These are phyloP conservation scores for Musa schizocarpa DNA, from an alignment of 176 grass and related monocot species.

Conservation along the genomic window DNA sequence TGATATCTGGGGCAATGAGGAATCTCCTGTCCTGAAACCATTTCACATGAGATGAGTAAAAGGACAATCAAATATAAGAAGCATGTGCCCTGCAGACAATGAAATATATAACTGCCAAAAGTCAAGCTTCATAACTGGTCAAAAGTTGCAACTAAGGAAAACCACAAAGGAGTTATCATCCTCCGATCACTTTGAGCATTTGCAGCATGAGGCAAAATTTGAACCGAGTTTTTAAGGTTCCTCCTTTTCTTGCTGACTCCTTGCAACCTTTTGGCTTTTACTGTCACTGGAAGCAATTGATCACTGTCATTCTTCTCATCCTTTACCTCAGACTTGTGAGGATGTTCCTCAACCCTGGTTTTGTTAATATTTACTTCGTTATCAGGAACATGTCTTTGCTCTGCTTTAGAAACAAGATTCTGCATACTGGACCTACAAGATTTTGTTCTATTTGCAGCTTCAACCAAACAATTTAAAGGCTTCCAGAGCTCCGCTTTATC, in stretches of 20 bases:
- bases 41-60: constrained; percentile 15
- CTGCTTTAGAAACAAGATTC: constrained; percentile 27
- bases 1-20: constrained; percentile 57
- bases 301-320: constrained; percentile 33
- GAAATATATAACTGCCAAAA: constrained; percentile 2
- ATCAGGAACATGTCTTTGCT: constrained; percentile 33
- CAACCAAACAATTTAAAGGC: constrained; percentile 43
- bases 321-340: constrained; percentile 27
- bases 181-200: constrained; percentile 29
- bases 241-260: constrained; percentile 30
- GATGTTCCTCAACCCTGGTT: constrained; percentile 20
- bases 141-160: constrained; percentile 57
- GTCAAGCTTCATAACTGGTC: constrained; percentile 48
- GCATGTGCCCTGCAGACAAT: constrained; percentile 14
- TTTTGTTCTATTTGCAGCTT: constrained; percentile 46
- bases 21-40: constrained; percentile 58
- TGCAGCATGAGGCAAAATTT: constrained; percentile 25
- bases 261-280: constrained; percentile 25
- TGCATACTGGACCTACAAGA: constrained; percentile 34
- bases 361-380: constrained; percentile 25
- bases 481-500: constrained; percentile 57
- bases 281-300: constrained; percentile 16
- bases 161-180: constrained; percentile 49
- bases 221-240: constrained; percentile 14
- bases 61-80: constrained; percentile 8